Evolutionary conservation across 768 basidiomycete species (phyloP).

Genomic region (Lactarius hengduanensis): DNA sequence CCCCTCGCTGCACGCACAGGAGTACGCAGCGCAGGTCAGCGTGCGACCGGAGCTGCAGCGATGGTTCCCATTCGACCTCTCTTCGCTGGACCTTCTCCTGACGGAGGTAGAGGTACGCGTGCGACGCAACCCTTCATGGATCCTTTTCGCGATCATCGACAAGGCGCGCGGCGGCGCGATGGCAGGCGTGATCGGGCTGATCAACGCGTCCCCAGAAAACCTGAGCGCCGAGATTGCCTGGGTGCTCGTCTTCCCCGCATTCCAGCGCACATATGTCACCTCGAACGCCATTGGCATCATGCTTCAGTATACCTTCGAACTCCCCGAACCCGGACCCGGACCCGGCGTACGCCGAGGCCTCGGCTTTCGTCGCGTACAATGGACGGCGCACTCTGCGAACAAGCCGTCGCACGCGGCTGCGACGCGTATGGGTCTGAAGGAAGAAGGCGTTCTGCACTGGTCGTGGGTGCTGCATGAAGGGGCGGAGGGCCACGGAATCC

Average conservation of each 20-base stretch:
- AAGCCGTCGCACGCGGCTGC: slow-evolving; percentile 40
- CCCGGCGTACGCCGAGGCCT: slow-evolving; percentile 34
- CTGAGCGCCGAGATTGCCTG: slow-evolving; percentile 16
- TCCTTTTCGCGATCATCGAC: slow-evolving; percentile 44
- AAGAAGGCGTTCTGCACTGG: slow-evolving; percentile 46
- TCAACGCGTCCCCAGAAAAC: slow-evolving; percentile 28
- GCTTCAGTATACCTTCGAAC: slow-evolving; percentile 40
- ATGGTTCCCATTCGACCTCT: slow-evolving; percentile 37
- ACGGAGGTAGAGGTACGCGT: slow-evolving; percentile 30
- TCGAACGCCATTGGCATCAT: slow-evolving; percentile 38
- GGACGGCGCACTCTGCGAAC: slow-evolving; percentile 42
- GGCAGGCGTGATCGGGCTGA: slow-evolving; percentile 40
- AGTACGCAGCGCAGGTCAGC: slow-evolving; percentile 33
- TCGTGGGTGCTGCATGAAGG: slow-evolving; percentile 34
- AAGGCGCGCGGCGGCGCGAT: slow-evolving; percentile 37
- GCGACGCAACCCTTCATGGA: slow-evolving; percentile 24
- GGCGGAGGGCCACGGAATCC: slow-evolving; percentile 12
- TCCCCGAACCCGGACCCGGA: slow-evolving; percentile 9
- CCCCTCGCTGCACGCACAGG: slow-evolving; percentile 37
- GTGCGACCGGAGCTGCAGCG: slow-evolving; percentile 33
- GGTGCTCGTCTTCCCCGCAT: slow-evolving; percentile 16
- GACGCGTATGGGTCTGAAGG: slow-evolving; percentile 46
- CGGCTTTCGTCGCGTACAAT: slow-evolving; percentile 49
- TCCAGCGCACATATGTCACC: slow-evolving; percentile 21
- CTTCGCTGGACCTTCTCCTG: slow-evolving; percentile 30